Evolutionary conservation across 2,329 filamentous ascomycete genomes (phyloP), one percentile per base, ranked within the genome.

Genomic region (Clarireedia paspali): DNA sequence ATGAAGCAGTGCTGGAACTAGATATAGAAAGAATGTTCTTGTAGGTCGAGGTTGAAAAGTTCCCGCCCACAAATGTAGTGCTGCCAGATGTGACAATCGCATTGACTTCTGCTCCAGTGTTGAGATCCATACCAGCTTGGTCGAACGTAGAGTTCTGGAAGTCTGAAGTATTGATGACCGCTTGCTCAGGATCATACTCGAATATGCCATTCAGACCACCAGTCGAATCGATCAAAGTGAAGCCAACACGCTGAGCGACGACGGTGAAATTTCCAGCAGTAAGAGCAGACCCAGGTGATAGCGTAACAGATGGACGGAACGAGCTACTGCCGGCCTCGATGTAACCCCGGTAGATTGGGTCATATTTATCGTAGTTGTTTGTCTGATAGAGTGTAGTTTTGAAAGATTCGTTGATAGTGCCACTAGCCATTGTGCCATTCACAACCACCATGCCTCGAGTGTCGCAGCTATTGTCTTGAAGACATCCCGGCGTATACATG

Each of bases 341-440:
- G 62, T 84, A 84, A 47, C 91, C 94, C 62, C 86, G 87, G 72
- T 91, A 96, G 57, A 99, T 84, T 63, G 89, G 85, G 68, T 99
- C 94, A 67, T 95, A 97, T 72, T 99, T 99, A 75, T 97, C 92
- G 70, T 86, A 95, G 69, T 95, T 81, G 73, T 99, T 99, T 17
- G 91, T 96, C 71, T 99, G 94, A 68, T 81, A 95, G 6, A 96
- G 74, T 0, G 81, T 78, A 0, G 77, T 82, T 4, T 81, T 78
- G 56, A 84, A 77, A 5, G 80, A 75, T 38, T 71, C 68, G 50
- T 61, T 60, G 64, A 71, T 67, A 55, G 72, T 66, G 67, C 77
- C 66, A 63, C 75, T 73, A 2, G 83, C 80, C 75, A 94, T 84
- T 24, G 77, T 78, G 36, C 84, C 88, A 1, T 88, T 92, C 52